Percentiles rank a stretch among this genome's conserved stretches.
These are phyloP conservation scores for Hericium rajendrae DNA, from an alignment of 768 basidiomycete species.

Conservation along the genomic window DNA sequence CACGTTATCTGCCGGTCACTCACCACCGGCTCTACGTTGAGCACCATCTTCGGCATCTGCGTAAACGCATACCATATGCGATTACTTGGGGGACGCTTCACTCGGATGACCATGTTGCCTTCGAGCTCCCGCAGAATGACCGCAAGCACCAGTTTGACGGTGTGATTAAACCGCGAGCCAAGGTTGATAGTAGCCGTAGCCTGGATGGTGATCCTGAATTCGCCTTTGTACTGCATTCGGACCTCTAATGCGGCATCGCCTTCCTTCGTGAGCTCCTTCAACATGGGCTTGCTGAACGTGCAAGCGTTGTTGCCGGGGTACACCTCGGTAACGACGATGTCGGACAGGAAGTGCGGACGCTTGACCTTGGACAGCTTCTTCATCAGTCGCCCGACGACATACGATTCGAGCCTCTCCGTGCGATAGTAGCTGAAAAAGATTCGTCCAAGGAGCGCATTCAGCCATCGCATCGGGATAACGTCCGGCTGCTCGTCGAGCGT, in stretches of 20 bases:
- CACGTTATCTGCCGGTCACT: slow-evolving; percentile 91
- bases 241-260: slow-evolving; percentile 90
- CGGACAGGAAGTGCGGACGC: slow-evolving; percentile 75
- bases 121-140: slow-evolving; percentile 83
- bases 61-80: slow-evolving; percentile 97
- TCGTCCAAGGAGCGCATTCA: slow-evolving; percentile 89
- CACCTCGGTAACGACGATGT: slow-evolving; percentile 81
- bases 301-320: slow-evolving; percentile 79
- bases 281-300: slow-evolving; percentile 92
- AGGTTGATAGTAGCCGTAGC: slow-evolving; percentile 83
- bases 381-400: slow-evolving; percentile 83
- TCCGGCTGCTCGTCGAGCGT: slow-evolving; percentile 91
- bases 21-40: slow-evolving; percentile 90
- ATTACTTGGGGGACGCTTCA: slow-evolving; percentile 93
- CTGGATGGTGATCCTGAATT: slow-evolving; percentile 81
- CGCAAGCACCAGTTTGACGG: slow-evolving; percentile 83
- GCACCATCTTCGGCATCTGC: slow-evolving; percentile 74
- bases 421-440: slow-evolving; percentile 88
- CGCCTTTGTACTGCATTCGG: slow-evolving; percentile 76
- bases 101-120: slow-evolving; percentile 79
- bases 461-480: slow-evolving; percentile 94
- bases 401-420: slow-evolving; percentile 71
- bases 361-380: slow-evolving; percentile 91
- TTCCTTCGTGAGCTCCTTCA: slow-evolving; percentile 92
- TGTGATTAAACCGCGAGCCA: slow-evolving; percentile 68